A percentile compares a stretch with the other conserved stretches of the same genome.
Conservation (phyloP, 192 early-diverging fungal genomes). For the Cladochytrium replicatum region DNA sequence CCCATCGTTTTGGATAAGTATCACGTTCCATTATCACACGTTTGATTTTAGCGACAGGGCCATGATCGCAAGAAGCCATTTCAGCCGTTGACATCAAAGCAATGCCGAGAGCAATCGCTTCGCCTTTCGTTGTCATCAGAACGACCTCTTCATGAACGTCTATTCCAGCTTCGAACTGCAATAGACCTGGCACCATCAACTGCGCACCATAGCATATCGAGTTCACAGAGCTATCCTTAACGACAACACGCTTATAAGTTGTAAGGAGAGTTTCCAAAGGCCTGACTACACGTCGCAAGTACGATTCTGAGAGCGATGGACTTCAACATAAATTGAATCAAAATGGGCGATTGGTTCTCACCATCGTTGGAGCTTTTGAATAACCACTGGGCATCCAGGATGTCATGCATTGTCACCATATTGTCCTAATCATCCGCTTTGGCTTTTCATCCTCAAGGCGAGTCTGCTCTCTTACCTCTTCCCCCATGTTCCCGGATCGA, state of each 20-base stretch:
- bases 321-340: not conserved
- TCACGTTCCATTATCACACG: slow-evolving; percentile 99
- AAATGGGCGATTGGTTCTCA: slow-evolving; percentile 11
- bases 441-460: not conserved
- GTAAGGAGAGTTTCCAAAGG: slow-evolving; percentile 91
- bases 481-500: slow-evolving; percentile 80
- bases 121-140: slow-evolving; percentile 99
- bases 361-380: slow-evolving; percentile 94
- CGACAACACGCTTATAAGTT: slow-evolving; percentile 93
- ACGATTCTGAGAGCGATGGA: slow-evolving; percentile 51
- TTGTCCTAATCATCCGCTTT: slow-evolving; percentile 47
- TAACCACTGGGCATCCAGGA: slow-evolving; percentile 97
- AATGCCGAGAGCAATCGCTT: slow-evolving; percentile 95
- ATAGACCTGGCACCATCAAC: slow-evolving; percentile 94
- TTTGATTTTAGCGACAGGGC: slow-evolving; percentile 99
- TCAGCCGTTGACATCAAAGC: slow-evolving; percentile 96
- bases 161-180: slow-evolving; percentile 90
- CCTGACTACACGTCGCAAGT: slow-evolving; percentile 84
- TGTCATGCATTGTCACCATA: slow-evolving; percentile 97
- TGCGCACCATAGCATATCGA: slow-evolving; percentile 99
- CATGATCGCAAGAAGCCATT: slow-evolving; percentile 93
- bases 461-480: slow-evolving; percentile 65
- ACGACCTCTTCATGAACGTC: slow-evolving; percentile 97
- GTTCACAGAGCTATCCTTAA: slow-evolving; percentile 98
- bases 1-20: slow-evolving; percentile 97